These are phyloP conservation scores for Plantago major DNA, from an alignment of 257 asterid genomes.

Conservation along the genomic window DNA sequence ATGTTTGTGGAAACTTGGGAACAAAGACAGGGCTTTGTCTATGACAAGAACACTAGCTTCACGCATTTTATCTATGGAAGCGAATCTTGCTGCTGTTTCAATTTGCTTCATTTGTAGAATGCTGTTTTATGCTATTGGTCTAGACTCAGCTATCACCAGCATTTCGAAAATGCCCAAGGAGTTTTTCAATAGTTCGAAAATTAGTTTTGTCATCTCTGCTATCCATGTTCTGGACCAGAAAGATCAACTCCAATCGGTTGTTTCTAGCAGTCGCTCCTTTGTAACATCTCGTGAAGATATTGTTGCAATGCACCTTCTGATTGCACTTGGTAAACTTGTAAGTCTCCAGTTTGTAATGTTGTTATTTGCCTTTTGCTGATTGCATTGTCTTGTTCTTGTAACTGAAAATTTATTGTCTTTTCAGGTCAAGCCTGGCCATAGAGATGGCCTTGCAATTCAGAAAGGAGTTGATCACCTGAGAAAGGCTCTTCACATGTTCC, in stretches of 20 bases:
- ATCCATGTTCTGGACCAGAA: constrained; percentile 68
- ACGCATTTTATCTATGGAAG: constrained; percentile 59
- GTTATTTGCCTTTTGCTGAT: constrained; percentile 12
- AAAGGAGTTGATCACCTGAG: constrained; percentile 73
- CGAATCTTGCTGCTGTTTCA: constrained; percentile 54
- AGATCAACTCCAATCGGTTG: constrained; percentile 63
- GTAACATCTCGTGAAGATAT: constrained; percentile 52
- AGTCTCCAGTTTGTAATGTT: constrained; percentile 28
- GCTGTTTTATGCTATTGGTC: constrained; percentile 66
- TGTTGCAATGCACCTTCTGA: constrained; percentile 59
- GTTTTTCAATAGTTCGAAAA: constrained; percentile 56
- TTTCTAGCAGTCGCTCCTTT: constrained; percentile 62
- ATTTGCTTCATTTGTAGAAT: constrained; percentile 68
- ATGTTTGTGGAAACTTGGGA: constrained; percentile 77
- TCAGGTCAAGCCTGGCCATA: constrained; percentile 63
- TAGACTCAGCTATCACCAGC: constrained; percentile 59
- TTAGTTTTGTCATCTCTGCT: constrained; percentile 65
- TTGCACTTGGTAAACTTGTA: constrained; percentile 77
- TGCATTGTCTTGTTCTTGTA: constrained; percentile 6
- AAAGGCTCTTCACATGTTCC: constrained; percentile 82
- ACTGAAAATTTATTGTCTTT: constrained; percentile 23
- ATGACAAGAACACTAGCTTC: constrained; percentile 60
- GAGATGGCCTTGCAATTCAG: constrained; percentile 51
- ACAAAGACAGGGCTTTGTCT: constrained; percentile 65
- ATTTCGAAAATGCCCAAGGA: constrained; percentile 81